Percentiles rank a stretch among this genome's conserved stretches.
phyloP scores from a whole-genome alignment of 306 rosid genomes.

The Cucurbita ficifolia region DNA sequence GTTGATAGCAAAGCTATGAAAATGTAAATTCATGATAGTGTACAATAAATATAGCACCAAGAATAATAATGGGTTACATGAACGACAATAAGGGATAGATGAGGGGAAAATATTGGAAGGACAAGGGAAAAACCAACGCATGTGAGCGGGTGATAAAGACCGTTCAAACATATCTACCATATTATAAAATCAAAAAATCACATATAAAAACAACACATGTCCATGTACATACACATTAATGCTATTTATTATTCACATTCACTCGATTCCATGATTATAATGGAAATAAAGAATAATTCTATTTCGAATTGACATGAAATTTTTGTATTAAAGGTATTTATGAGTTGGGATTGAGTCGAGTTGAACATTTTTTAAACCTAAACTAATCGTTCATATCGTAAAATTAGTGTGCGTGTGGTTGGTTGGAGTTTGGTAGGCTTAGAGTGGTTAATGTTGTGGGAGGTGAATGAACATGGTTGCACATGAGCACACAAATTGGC shows the following conservation, averaged over 20 bases:
- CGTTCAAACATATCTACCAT: background rate
- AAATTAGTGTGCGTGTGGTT: too few species aligned
- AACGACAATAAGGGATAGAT: background rate
- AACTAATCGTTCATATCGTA: too few species aligned
- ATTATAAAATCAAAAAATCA: background rate
- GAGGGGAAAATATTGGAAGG: background rate
- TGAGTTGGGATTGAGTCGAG: too few species aligned
- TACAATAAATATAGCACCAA: background rate
- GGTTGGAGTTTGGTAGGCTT: background rate
- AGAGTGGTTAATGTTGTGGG: background rate
- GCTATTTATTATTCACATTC: constrained; percentile 1
- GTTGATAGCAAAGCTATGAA: background rate
- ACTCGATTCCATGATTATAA: background rate
- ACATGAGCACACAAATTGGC: background rate
- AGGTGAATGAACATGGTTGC: background rate
- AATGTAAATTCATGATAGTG: background rate
- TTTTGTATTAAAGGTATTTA: too few species aligned
- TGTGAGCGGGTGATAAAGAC: background rate
- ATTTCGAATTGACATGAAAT: too few species aligned
- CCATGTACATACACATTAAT: background rate
- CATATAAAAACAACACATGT: background rate
- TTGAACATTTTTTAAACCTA: too few species aligned
- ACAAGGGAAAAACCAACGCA: background rate
- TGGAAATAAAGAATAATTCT: background rate
- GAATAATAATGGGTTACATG: background rate